Base-by-base conservation (phyloP, 2,329 filamentous ascomycete species). In the Aaosphaeria pasadenensis region DNA sequence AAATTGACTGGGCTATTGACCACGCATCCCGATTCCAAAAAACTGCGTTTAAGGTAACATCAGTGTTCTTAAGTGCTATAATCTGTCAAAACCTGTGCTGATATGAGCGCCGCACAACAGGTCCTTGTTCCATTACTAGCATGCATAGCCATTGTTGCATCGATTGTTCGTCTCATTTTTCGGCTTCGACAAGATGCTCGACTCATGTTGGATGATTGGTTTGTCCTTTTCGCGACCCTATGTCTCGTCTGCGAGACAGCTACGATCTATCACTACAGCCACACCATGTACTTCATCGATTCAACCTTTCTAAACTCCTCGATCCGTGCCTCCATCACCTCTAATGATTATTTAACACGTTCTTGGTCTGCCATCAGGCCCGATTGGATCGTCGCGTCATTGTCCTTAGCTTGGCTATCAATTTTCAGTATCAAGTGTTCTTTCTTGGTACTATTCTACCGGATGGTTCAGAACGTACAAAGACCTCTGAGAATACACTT, bases 401-500 rank as follows among this genome's bases (percentile, higher is more conserved):
- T 28, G 47, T 44, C 33, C 9, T 36, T 36, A n/a, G 33, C 33
- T 36, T 36, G 33, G 33, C 7, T 36, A 9, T 36, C 33, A n/a
- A 36, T 36, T n/a, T 36, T 36, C n/a, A 36, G 33, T n/a, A 36
- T 36, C 33, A 36, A 36, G 33, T 36, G 7, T 36, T 36, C 33
- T 9, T 54, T 54, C 31, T 38, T 54, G 42, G 45, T 47, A 5
- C 45, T 54, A 9, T 54, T 54, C 24, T 39, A 45, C 33, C 45
- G 41, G 29, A 50, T 54, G 49, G 32, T 49, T 24, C 38, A 42
- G 17, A 52, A 50, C 24, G 47, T 52, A 11, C 44, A 29, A 43
- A 42, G 13, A 35, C 31, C 32, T 7, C 50, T 1, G 48, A 47
- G 7, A 44, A 53, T 9, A 9, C 9, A 9, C 36, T 49, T 1